Base-by-base conservation (phyloP, 768 basidiomycete species). In the Boletus bicolor region DNA sequence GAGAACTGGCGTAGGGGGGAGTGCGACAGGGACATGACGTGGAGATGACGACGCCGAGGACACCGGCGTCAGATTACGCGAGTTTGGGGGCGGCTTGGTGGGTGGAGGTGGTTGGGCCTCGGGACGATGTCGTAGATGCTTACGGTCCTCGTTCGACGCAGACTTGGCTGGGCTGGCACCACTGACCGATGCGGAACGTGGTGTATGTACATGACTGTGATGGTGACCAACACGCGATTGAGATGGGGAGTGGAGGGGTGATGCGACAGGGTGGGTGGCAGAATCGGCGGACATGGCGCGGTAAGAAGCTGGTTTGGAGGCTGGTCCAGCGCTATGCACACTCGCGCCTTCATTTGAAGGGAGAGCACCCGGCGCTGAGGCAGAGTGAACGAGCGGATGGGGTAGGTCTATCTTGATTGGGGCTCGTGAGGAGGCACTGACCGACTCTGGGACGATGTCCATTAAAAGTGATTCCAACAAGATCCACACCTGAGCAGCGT, bases 401-500 rank as follows among this genome's bases (percentile, higher is more conserved):
- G 55, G 61, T 53, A 64, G 56, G 0, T 70, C 58, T 21, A 15
- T 19, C n/a, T 51, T 57, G 26, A 59, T 55, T 15, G 66, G 53
- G 3, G 58, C 55, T 43, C 51, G 72, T 46, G 57, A 68, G 55
- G 53, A 74, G 54, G 58, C 68, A 44, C 41, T 68, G 41, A 57
- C 57, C 5, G 66, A 68, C 43, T 71, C 67, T 8, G 81, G 82
- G 17, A 79, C 58, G 45, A 82, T 67, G 49, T 85, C 77, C 0
- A 73, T 73, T 19, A 90, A 69, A 4, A 85, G 76, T 15, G 83
- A 82, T 12, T 75, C 78, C 19, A 93, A 68, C 2, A 92, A 69
- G 9, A 82, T 60, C 91, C 91, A 93, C 3, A 77, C 76, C 61
- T 89, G 86, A 1, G 83, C 84, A 4, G 80, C 79, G 5, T 79